phyloP scores from a whole-genome alignment of 2,329 filamentous ascomycete genomes.

The Pseudopyricularia javanii region DNA sequence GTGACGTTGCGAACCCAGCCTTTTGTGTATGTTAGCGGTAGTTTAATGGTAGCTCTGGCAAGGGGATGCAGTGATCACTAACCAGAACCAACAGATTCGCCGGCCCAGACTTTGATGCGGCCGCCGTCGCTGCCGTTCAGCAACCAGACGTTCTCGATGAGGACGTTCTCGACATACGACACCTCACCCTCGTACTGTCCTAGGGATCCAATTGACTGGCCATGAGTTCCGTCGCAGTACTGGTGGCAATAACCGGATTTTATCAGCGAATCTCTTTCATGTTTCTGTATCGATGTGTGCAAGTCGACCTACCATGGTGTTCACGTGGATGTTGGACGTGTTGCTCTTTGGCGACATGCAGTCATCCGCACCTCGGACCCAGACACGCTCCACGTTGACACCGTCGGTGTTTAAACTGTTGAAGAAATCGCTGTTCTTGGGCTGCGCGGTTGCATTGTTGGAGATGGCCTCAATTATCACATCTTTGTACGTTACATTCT shows the following conservation, averaged over 20 bases:
- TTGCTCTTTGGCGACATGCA: constrained; percentile 51
- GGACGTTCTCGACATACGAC: constrained; percentile 42
- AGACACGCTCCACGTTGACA: constrained; percentile 17
- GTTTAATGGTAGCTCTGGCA: background rate
- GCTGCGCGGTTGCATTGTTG: background rate
- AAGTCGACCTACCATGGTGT: background rate
- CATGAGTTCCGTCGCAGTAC: constrained; percentile 48
- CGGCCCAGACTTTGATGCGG: constrained; percentile 50
- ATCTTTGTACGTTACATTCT: background rate
- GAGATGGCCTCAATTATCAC: constrained; percentile 1
- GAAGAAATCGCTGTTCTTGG: constrained; percentile 46
- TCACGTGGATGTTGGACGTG: constrained; percentile 40
- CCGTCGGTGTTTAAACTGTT: constrained; percentile 46
- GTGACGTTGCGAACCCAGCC: constrained; percentile 51
- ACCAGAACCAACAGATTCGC: constrained; percentile 30
- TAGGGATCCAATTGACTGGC: constrained; percentile 44
- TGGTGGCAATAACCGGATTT: constrained; percentile 23
- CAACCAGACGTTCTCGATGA: constrained; percentile 47
- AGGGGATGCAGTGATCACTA: background rate
- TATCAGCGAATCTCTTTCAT: background rate
- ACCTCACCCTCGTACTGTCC: constrained; percentile 43
- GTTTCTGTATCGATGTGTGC: background rate
- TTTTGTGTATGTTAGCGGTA: constrained; percentile 22
- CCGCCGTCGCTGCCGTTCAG: constrained; percentile 39
- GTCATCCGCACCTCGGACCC: constrained; percentile 43